Evolutionary conservation across 148 eudicot species (phyloP).

Genomic region (Chenopodium quinoa): DNA sequence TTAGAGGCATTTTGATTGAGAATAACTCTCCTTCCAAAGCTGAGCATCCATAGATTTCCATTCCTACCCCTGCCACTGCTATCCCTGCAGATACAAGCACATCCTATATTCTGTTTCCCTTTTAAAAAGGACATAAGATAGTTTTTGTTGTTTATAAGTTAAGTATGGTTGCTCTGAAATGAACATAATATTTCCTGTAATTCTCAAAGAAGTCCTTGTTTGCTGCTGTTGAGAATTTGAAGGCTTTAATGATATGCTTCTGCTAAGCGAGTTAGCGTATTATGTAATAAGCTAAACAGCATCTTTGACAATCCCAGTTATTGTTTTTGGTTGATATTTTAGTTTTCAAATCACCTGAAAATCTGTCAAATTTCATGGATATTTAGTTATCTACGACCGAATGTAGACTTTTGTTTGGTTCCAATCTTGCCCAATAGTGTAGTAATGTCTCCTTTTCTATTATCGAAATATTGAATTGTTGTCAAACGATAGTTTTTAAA

Average conservation of each 20-base stretch:
- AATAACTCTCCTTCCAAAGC: too few species aligned
- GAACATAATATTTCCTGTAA: not conserved
- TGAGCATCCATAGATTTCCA: too few species aligned
- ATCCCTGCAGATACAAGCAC: too few species aligned
- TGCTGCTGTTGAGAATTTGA: not conserved
- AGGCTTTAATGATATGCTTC: not conserved
- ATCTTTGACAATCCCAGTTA: not conserved
- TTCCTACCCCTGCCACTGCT: too few species aligned
- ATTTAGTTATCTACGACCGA: not conserved
- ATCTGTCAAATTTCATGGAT: not conserved
- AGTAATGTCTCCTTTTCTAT: not conserved
- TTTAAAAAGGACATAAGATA: too few species aligned
- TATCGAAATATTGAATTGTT: not conserved
- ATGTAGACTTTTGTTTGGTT: not conserved
- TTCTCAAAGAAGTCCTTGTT: not conserved
- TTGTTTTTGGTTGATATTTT: not conserved
- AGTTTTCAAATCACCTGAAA: not conserved
- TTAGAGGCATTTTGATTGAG: too few species aligned
- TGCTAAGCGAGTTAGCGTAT: not conserved
- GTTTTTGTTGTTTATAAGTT: too few species aligned
- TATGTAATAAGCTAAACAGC: not conserved
- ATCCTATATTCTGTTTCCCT: too few species aligned
- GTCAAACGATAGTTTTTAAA: not conserved
- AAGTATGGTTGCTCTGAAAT: not conserved
- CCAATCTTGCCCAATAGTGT: not conserved